These are phyloP conservation scores for Corynascus novoguineensis DNA, from an alignment of 495 filamentous ascomycete species.

Conservation along the genomic window DNA sequence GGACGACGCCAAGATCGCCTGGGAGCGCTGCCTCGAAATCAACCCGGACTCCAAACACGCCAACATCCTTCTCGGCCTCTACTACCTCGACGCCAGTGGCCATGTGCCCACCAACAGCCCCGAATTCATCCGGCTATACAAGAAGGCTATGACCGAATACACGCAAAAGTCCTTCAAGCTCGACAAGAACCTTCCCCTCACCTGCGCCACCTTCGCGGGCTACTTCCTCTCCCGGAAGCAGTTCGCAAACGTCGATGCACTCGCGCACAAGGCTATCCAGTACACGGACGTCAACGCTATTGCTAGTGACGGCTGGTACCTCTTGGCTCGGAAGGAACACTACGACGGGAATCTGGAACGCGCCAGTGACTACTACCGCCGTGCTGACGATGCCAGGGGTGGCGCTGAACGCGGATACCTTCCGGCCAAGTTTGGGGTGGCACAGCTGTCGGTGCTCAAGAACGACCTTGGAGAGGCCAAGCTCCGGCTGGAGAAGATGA, in stretches of 20 bases:
- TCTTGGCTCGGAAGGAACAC: conserved; percentile 85
- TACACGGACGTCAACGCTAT: conserved; percentile 91
- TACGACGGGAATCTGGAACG: conserved; percentile 59
- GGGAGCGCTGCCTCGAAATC: conserved; percentile 80
- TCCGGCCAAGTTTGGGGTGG: conserved; percentile 86
- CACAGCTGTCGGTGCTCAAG: conserved; percentile 79
- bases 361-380: conserved; percentile 75
- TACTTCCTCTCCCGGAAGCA: conserved; percentile 80
- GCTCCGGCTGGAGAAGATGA: conserved; percentile 86
- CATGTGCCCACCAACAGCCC: conserved; percentile 69
- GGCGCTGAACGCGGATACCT: conserved; percentile 81
- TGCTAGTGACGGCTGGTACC: conserved; percentile 94
- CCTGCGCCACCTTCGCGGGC: conserved; percentile 79
- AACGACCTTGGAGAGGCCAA: conserved; percentile 87
- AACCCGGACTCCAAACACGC: conserved; percentile 87
- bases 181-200: conserved; percentile 88
- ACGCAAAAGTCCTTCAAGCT: conserved; percentile 90
- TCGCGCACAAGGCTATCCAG: conserved; percentile 90
- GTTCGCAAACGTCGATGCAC: conserved; percentile 69
- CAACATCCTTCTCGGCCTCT: conserved; percentile 81
- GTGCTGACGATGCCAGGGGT: conserved; percentile 83
- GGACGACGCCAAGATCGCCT: conserved; percentile 82
- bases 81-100: conserved; percentile 76
- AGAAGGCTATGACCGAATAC: conserved; percentile 88
- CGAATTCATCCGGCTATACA: conserved; percentile 74